phyloP scores from a whole-genome alignment of 164 flowering plant species.

The Vitis cinerea region DNA sequence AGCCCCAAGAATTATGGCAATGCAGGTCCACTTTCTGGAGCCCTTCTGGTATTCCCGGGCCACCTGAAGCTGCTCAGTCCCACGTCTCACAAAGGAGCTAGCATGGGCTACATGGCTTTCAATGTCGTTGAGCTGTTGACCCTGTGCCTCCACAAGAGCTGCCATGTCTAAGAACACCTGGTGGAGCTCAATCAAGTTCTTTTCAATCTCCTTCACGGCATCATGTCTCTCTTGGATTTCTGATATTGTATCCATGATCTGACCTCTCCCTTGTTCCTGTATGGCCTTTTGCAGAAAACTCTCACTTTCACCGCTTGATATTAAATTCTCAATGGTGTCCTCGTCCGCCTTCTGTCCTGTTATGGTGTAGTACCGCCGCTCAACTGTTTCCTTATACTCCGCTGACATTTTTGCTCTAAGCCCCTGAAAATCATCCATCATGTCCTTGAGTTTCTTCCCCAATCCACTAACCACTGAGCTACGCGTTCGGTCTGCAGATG shows the following conservation, averaged over 20 bases:
- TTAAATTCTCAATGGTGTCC: slow-evolving; percentile 30
- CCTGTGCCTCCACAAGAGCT: slow-evolving; percentile 36
- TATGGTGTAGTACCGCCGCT: slow-evolving; percentile 31
- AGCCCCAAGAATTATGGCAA: slow-evolving; percentile 15
- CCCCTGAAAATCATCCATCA: slow-evolving; percentile 34
- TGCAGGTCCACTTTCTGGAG: slow-evolving; percentile 29
- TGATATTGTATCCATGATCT: slow-evolving; percentile 34
- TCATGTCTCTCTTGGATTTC: slow-evolving; percentile 44
- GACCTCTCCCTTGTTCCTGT: slow-evolving; percentile 37
- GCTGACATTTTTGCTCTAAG: slow-evolving; percentile 19
- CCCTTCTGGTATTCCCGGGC: slow-evolving; percentile 28
- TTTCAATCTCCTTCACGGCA: slow-evolving; percentile 42
- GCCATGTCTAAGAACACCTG: slow-evolving; percentile 39
- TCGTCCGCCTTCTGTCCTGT: slow-evolving; percentile 33
- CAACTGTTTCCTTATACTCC: slow-evolving; percentile 34
- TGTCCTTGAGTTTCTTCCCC: slow-evolving; percentile 33
- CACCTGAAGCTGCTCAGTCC: slow-evolving; percentile 23
- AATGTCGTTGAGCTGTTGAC: slow-evolving; percentile 34
- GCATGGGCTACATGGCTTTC: slow-evolving; percentile 38
- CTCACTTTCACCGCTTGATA: slow-evolving; percentile 35
- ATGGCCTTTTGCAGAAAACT: slow-evolving; percentile 35
- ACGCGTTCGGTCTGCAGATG: slow-evolving; percentile 35
- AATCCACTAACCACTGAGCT: slow-evolving; percentile 33
- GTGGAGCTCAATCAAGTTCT: slow-evolving; percentile 34
- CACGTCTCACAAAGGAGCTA: slow-evolving; percentile 31